Evolutionary conservation across 805 yeast species (phyloP).

Genomic region (Sugiyamaella boreocaroliniensis): DNA sequence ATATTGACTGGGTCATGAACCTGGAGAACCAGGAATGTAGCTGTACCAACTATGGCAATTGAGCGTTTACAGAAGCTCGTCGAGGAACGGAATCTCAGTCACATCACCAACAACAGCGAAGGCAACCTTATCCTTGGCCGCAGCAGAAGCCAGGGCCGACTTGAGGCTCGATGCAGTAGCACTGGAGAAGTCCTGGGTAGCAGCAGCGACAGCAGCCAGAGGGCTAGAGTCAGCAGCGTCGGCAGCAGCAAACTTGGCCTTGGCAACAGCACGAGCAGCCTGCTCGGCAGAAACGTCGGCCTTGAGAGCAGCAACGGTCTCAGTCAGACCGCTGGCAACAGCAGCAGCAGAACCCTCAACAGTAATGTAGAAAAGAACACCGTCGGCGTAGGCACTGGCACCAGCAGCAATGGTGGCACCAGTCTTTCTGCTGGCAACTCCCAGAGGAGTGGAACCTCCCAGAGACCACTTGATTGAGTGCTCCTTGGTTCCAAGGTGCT

Average conservation of each 20-base stretch:
- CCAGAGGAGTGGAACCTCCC: conserved; percentile 43
- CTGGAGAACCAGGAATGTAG: neutral
- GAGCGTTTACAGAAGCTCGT: conserved; percentile 59
- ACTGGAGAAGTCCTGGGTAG: conserved; percentile 35
- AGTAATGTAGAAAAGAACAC: conserved; percentile 70
- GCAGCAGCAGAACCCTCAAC: conserved; percentile 55
- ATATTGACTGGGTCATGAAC: neutral
- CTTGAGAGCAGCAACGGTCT: conserved; percentile 27
- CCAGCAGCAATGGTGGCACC: conserved; percentile 44
- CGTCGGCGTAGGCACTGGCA: conserved; percentile 63
- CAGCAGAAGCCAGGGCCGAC: conserved; percentile 27
- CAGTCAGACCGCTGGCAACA: conserved; percentile 53
- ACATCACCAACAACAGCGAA: conserved; percentile 88
- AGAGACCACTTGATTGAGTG: conserved; percentile 49
- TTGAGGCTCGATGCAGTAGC: conserved; percentile 27
- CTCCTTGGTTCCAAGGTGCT: conserved; percentile 48
- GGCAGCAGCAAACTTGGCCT: conserved; percentile 54
- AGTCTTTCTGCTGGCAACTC: conserved; percentile 37
- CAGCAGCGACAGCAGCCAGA: conserved; percentile 38
- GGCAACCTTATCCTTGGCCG: conserved; percentile 53
- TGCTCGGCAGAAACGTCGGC: conserved; percentile 22
- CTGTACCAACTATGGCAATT: too few species aligned
- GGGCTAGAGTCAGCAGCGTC: conserved; percentile 31
- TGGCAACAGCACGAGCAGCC: conserved; percentile 47
- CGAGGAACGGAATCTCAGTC: conserved; percentile 77